phyloP scores from a whole-genome alignment of 441 rosid genomes.

The Mallotus japonicus region DNA sequence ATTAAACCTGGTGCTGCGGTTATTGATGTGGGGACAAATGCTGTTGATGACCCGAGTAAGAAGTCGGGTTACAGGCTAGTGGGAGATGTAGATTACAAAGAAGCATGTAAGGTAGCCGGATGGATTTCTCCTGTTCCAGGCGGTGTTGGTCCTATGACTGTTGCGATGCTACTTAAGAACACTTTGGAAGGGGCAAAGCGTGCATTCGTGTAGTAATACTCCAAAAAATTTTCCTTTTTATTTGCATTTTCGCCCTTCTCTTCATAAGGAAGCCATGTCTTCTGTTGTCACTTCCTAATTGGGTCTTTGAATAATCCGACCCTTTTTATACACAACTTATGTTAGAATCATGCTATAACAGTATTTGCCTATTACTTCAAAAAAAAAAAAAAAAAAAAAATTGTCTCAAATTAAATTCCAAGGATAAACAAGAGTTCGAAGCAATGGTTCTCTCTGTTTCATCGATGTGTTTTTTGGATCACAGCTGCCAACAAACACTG shows the following conservation, averaged over 20 bases:
- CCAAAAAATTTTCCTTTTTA: not conserved
- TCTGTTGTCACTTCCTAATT: not conserved
- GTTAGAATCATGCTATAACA: not conserved
- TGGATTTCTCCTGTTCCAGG: conserved; percentile 89
- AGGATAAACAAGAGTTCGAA: no score
- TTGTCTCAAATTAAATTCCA: no score
- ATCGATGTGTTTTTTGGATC: no score
- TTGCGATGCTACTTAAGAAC: conserved; percentile 84
- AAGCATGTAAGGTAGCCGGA: conserved; percentile 76
- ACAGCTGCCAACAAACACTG: no score
- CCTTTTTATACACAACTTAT: not conserved
- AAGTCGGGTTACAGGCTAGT: conserved; percentile 82
- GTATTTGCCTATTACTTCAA: no score
- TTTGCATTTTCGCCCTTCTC: not conserved
- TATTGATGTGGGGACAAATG: conserved; percentile 86
- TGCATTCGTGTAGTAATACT: conserved; percentile 42
- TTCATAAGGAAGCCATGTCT: not conserved
- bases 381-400: no score
- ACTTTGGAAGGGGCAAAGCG: conserved; percentile 82
- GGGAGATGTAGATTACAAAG: conserved; percentile 84
- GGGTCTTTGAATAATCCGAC: not conserved
- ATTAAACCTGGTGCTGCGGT: conserved; percentile 95
- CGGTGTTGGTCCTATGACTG: conserved; percentile 96
- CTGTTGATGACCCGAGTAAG: conserved; percentile 64
- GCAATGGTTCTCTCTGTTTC: no score